Conservation (phyloP, 192 early-diverging fungal genomes). For the Coemansia interrupta region DNA sequence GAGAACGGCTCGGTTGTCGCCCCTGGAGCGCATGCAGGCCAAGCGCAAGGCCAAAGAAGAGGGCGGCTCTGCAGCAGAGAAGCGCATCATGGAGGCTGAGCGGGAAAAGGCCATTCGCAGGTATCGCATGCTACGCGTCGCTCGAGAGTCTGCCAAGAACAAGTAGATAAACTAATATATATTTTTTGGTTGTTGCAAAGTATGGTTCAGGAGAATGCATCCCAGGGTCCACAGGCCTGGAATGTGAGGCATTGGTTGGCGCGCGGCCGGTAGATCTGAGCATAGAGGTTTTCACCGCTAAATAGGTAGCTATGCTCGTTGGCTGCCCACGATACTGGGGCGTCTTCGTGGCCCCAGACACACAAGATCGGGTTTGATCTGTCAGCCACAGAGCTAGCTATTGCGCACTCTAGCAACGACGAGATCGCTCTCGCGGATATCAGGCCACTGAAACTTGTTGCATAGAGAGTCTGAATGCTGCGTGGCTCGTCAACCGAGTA, state of each 20-base stretch:
- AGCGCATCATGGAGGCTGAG: constrained; percentile 45
- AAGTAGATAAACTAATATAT: constrained; percentile 5
- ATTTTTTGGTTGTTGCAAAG: not conserved
- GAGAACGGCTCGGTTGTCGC: constrained; percentile 36
- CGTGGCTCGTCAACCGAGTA: constrained; percentile 21
- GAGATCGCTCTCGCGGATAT: constrained; percentile 31
- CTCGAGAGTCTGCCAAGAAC: constrained; percentile 22
- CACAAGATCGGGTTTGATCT: constrained; percentile 13
- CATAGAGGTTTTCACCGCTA: constrained; percentile 47
- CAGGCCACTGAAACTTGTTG: constrained; percentile 22
- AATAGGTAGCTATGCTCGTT: constrained; percentile 31
- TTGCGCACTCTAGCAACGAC: not conserved
- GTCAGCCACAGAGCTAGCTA: not conserved
- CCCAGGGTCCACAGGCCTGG: constrained; percentile 48
- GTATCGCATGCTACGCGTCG: constrained; percentile 44
- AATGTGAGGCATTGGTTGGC: constrained; percentile 26
- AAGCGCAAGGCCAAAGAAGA: constrained; percentile 33
- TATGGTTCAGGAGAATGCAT: constrained; percentile 25
- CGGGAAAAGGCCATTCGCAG: constrained; percentile 43
- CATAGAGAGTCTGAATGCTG: not conserved
- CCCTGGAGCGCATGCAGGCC: constrained; percentile 47
- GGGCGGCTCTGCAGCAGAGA: constrained; percentile 41
- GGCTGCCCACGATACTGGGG: constrained; percentile 31
- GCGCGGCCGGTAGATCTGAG: constrained; percentile 15
- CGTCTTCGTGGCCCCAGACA: constrained; percentile 51